These are phyloP conservation scores for Solidago caesia DNA, from an alignment of 129 eudicot species.

Conservation along the genomic window DNA sequence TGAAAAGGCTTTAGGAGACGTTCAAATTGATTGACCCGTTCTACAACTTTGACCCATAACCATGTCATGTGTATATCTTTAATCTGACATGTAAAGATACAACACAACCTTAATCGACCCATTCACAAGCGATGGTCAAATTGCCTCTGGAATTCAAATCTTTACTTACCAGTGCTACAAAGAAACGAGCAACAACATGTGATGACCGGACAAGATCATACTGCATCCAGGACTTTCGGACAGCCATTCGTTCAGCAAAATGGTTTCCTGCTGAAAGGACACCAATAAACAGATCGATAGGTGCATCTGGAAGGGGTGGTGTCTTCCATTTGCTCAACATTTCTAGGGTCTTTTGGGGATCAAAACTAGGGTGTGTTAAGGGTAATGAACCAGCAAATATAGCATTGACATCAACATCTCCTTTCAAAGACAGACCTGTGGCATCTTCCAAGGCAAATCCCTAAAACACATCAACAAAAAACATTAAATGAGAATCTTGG, in stretches of 20 bases:
- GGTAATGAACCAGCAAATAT: conserved; percentile 75
- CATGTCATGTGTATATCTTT: no score
- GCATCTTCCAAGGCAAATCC: conserved; percentile 91
- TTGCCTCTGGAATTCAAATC: not conserved
- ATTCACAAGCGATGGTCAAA: not conserved
- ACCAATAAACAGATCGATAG: conserved; percentile 63
- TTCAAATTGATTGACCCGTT: not conserved
- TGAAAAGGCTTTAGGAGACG: not conserved
- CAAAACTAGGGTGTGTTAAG: conserved; percentile 58
- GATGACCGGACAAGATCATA: conserved; percentile 53
- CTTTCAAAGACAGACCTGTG: conserved; percentile 57
- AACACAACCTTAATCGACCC: not conserved
- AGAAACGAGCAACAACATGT: conserved; percentile 66
- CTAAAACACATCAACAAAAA: conserved; percentile 31
- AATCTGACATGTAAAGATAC: no score
- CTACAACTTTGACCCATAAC: no score
- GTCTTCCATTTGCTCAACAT: conserved; percentile 63
- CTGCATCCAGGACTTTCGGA: conserved; percentile 94
- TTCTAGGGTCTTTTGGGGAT: conserved; percentile 64
- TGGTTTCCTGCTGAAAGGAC: conserved; percentile 90
- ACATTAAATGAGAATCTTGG: not conserved
- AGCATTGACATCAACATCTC: conserved; percentile 66
- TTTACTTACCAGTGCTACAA: conserved; percentile 61
- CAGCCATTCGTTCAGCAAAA: conserved; percentile 95
- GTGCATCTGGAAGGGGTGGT: conserved; percentile 49